Evolutionary conservation across 2,329 filamentous ascomycete genomes (phyloP).

Genomic region (Thelonectria olida): DNA sequence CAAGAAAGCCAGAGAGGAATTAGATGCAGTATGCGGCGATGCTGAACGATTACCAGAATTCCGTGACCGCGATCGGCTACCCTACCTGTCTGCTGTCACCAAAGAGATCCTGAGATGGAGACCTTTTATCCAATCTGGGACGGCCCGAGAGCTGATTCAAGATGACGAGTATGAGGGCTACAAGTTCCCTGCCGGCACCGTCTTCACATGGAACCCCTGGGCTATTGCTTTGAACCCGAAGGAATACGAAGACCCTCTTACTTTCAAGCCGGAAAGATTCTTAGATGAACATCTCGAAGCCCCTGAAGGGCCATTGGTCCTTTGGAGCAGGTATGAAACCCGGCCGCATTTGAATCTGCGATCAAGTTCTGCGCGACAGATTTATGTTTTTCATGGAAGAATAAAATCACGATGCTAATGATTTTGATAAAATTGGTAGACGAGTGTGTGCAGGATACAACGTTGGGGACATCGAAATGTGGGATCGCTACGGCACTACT

Average conservation of each 20-base stretch:
- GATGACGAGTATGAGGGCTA: constrained; percentile 11
- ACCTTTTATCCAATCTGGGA: not conserved
- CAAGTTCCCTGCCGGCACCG: not conserved
- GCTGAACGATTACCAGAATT: not conserved
- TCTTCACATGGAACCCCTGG: constrained; percentile 3
- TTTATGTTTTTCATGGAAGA: too few relatives aligned
- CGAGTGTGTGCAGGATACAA: constrained; percentile 8
- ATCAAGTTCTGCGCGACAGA: too few relatives aligned
- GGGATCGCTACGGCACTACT: not conserved
- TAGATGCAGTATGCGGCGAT: constrained; percentile 7
- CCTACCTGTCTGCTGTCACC: not conserved
- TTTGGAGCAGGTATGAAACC: constrained; percentile 20
- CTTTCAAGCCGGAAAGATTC: constrained; percentile 1
- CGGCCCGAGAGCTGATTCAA: not conserved
- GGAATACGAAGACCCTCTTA: not conserved
- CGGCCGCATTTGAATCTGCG: too few relatives aligned
- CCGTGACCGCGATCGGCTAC: not conserved
- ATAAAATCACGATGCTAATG: not conserved
- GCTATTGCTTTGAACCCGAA: not conserved
- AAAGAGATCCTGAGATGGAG: constrained; percentile 2
- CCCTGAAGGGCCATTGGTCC: constrained; percentile 11
- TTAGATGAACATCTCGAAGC: constrained; percentile 2
- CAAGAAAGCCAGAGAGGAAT: constrained; percentile 1
- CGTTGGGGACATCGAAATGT: constrained; percentile 5
- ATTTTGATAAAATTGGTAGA: not conserved